Base-by-base conservation (phyloP, 2,329 filamentous ascomycete species). In the Blastomyces silverae region DNA sequence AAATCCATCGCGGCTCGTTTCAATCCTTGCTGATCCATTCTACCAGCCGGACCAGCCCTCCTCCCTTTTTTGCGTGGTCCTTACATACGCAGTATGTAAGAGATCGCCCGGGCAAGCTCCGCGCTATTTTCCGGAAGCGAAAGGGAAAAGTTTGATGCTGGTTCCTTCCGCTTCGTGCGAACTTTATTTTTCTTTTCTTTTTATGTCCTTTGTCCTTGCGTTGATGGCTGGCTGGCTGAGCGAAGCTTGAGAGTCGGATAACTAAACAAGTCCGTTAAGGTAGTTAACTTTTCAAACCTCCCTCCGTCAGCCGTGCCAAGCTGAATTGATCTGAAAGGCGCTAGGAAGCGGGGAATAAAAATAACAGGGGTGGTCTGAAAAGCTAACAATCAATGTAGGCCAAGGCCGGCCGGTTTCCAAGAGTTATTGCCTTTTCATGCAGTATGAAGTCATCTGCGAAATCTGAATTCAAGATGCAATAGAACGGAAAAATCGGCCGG, bases 261-360 rank as follows among this genome's bases (percentile, higher is more conserved):
- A 17, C 39, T 17, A 44, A 44, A 44, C 11, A 15, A 44, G 11
- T 44, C 11, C 42, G 42, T 44, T 17, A 8, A 37, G 34, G 8
- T 10, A 37, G 10, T 7, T n/a, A n/a, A n/a, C n/a, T n/a, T 8
- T 7, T 37, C 3, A 37, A 37, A 56, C 31, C 28, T 34, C 20
- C 17, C 13, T 34, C 15, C 28, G 17, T 20, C 42, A 20, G 42
- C 42, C 15, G 13, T 31, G 15, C 25, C 25, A 20, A 31, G 17
- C 28, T n/a, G 20, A 56, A 56, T 17, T 28, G 50, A 28, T n/a
- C 31, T 56, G 31, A 56, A 56, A 34, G 34, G 28, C 52, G 25
- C 52, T 28, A 55, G 31, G 20, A 37, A 37, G 46, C 53, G 53
- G 53, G 28, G n/a, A 56, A 31, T 55, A 55, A 31, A 22, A 50